Base-by-base conservation (phyloP, 2,329 filamentous ascomycete genomes). In the Neophaeococcomyces aloes region DNA sequence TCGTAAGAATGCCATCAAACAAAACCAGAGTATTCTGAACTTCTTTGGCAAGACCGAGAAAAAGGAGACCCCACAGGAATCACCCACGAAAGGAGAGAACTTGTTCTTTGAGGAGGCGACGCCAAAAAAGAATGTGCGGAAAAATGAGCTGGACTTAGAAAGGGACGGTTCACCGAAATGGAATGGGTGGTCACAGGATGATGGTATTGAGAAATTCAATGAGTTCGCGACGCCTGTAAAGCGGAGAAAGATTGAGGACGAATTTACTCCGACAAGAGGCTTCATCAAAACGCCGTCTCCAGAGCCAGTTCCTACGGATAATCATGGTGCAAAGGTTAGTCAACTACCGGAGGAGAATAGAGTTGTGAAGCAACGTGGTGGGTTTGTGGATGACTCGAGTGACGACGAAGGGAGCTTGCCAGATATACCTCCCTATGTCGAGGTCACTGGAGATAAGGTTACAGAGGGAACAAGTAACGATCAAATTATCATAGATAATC, bases 41-140 rank as follows among this genome's bases (percentile, higher is more conserved):
- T 75, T 75, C 55, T 75, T 75, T 61, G 71, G 70, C 54, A 75
- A 73, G 57, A 59, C 66, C 1, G 69, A 56, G 29, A 51, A 46
- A 14, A 41, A 45, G 5, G 42, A 43, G n/a, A 15, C 21, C 7
- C 23, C 44, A 8, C 30, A 15, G 29, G 38, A 46, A 15, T 42
- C 39, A 17, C 39, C 31, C n/a, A 27, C 42, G 6, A 47, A 38
- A 23, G 64, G 50, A 14, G 56, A 54, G 7, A 51, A 50, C 17
- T 45, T 66, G 42, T 66, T 67, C 44, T 59, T 66, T 11, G 56
- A 56, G 37, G 61, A 55, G 19, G 13, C 25, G 8, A 25, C 42
- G n/a, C 39, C 39, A 13, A 19, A 27, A 8, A 11, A 42, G 34
- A 14, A n/a, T 18, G 13, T 43, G 45, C 55, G 5, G 5, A 18